These are phyloP conservation scores for Rubus idaeus DNA, from an alignment of 306 rosid genomes.

Conservation along the genomic window DNA sequence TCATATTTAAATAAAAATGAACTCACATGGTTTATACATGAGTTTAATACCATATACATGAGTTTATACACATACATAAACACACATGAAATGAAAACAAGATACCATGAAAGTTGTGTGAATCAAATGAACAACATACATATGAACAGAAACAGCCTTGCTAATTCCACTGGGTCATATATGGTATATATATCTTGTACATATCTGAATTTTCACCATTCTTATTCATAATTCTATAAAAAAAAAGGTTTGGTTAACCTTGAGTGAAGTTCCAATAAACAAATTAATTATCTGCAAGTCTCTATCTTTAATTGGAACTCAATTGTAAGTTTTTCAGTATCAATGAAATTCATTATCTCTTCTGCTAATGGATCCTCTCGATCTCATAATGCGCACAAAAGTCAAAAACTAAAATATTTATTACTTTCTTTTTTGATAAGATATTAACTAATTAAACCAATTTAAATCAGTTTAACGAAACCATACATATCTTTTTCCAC, in stretches of 20 bases:
- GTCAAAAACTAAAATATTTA: not conserved
- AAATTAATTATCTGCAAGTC: not conserved
- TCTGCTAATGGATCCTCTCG: not conserved
- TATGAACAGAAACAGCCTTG: not conserved
- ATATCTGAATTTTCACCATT: not conserved
- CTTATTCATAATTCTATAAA: not conserved
- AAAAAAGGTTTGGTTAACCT: not conserved
- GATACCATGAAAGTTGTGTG: not conserved
- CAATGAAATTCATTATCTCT: not conserved
- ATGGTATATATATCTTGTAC: too few relatives aligned
- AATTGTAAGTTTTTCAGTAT: not conserved
- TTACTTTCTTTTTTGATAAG: not conserved
- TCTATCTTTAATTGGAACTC: not conserved
- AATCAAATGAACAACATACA: not conserved
- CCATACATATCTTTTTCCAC: not conserved
- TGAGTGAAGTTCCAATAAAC: not conserved
- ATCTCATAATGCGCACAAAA: not conserved
- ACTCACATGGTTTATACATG: too few relatives aligned
- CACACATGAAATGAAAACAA: not conserved
- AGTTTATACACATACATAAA: too few relatives aligned
- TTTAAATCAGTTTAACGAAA: not conserved
- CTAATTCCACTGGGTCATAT: not conserved
- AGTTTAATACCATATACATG: too few relatives aligned
- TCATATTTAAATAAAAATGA: too few relatives aligned
- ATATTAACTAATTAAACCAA: not conserved